Evolutionary conservation across 2,329 filamentous ascomycete genomes (phyloP), one percentile per base, ranked within the genome.

Genomic region (Arthrocladium fulminans): DNA sequence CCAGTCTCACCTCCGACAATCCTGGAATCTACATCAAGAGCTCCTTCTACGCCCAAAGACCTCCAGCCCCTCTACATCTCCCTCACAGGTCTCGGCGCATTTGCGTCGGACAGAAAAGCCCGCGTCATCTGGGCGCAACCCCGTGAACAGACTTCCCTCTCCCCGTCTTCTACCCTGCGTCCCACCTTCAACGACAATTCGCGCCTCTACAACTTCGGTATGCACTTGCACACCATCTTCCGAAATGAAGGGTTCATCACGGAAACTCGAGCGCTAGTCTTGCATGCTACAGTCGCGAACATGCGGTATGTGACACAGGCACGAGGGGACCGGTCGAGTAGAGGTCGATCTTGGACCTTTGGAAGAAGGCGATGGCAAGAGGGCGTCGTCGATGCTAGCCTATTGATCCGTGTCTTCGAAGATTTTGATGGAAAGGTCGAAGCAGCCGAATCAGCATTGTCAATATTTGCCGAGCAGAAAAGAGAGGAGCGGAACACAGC

Each of bases 251-350:
- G 67, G 0, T 67, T 73, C n/a, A 57, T 53, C 42, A 51, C 50
- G 2, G 56, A 60, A 30, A 48, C 69, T 10, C 70, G 86, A 47
- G 76, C 79, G 5, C 64, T 96, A 53, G 74, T 86, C 17, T 67
- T 96, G 45, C 90, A 96, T 62, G 88, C 86, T 15, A 96, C 90
- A 0, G 69, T 96, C 3, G 67, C 92, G 44, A 95, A 96, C 64
- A 94, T 88, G 0, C 78, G 88, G 12, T 94, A 95, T 62, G 80
- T 64, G 32, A 6, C 30, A 20, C 39, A 30, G 30, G 38, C 2
- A 54, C 45, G 38, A 52, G 52, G 45, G 52, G 54, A 48, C 38
- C 60, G 22, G 71, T 67, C 17, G 62, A 50, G 47, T 30, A 24
- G 50, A 35, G 17, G 47, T 30, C 38, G 20, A 22, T 19, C 9